Conservation (phyloP, 1,284 basidiomycete genomes). For the Tausonia pullulans region DNA sequence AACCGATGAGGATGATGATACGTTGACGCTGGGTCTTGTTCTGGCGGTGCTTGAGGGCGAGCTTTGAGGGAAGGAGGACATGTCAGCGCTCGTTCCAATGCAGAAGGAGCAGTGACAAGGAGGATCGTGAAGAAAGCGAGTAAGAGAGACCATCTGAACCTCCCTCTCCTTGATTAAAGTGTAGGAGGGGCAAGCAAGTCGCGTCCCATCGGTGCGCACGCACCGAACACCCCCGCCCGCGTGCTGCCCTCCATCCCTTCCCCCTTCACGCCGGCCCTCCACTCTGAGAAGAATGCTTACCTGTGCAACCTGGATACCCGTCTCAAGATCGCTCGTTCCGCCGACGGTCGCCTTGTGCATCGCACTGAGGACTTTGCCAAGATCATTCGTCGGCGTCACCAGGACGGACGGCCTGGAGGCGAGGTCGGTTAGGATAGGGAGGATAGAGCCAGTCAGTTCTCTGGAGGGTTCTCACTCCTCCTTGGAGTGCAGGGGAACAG, state of each 20-base stretch:
- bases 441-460: background rate
- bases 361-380: slow-evolving; percentile 79
- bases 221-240: background rate
- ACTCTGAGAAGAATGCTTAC: slow-evolving; percentile 12
- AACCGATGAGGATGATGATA: slow-evolving; percentile 85
- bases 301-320: slow-evolving; percentile 84
- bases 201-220: no score
- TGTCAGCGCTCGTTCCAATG: background rate
- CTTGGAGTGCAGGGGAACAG: background rate
- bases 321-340: slow-evolving; percentile 71
- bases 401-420: slow-evolving; percentile 73
- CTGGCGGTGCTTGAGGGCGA: slow-evolving; percentile 93
- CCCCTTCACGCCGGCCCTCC: no score
- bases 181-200: no score
- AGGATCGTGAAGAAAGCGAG: background rate
- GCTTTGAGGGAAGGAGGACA: slow-evolving; percentile 25
- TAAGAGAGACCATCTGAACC: background rate
- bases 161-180: no score
- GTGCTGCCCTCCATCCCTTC: background rate
- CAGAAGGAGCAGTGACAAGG: background rate
- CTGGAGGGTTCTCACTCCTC: no score
- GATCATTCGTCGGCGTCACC: slow-evolving; percentile 87
- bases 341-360: slow-evolving; percentile 64
- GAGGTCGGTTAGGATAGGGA: background rate
- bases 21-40: slow-evolving; percentile 97